A percentile compares a stretch with the other conserved stretches of the same genome.
phyloP scores from a whole-genome alignment of 768 basidiomycete genomes.

The Chalciporus pseudorubinellus region DNA sequence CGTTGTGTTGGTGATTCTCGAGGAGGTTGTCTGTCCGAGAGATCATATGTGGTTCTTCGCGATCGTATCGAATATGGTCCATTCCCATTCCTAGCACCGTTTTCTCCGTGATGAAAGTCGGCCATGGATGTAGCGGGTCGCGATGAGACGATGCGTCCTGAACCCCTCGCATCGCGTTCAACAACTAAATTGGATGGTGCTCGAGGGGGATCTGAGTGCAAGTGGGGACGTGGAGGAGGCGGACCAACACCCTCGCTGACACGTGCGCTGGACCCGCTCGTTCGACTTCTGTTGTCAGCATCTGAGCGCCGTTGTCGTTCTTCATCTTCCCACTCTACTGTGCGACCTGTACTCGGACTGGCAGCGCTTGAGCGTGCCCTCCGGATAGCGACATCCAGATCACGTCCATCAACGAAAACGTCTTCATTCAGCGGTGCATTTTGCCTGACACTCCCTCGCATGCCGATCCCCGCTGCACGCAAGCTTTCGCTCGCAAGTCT shows the following conservation, averaged over 20 bases:
- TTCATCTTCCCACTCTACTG: conserved; percentile 26
- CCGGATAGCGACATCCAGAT: conserved; percentile 15
- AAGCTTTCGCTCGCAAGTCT: conserved; percentile 66
- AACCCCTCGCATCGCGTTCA: conserved; percentile 23
- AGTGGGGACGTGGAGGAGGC: conserved; percentile 18
- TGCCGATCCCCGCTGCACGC: conserved; percentile 65
- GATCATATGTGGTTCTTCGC: conserved; percentile 23
- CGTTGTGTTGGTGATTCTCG: conserved; percentile 15
- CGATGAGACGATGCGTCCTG: conserved; percentile 15
- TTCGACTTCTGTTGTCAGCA: conserved; percentile 22
- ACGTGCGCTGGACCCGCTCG: conserved; percentile 24
- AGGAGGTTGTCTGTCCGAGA: conserved; percentile 23
- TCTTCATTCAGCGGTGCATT: conserved; percentile 33
- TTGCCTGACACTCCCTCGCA: conserved; percentile 30
- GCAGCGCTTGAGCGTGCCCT: conserved; percentile 13
- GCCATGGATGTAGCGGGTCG: conserved; percentile 60
- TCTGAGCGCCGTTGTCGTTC: conserved; percentile 18
- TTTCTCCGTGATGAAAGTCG: conserved; percentile 37
- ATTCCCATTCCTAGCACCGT: conserved; percentile 9
- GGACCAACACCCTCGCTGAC: conserved; percentile 15
- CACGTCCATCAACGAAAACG: conserved; percentile 32
- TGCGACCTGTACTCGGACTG: conserved; percentile 6
- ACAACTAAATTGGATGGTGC: conserved; percentile 10
- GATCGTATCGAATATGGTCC: conserved; percentile 18
- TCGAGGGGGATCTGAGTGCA: conserved; percentile 28